Conservation (phyloP, 2,329 filamentous ascomycete genomes). For the Monosporascus sp. region DNA sequence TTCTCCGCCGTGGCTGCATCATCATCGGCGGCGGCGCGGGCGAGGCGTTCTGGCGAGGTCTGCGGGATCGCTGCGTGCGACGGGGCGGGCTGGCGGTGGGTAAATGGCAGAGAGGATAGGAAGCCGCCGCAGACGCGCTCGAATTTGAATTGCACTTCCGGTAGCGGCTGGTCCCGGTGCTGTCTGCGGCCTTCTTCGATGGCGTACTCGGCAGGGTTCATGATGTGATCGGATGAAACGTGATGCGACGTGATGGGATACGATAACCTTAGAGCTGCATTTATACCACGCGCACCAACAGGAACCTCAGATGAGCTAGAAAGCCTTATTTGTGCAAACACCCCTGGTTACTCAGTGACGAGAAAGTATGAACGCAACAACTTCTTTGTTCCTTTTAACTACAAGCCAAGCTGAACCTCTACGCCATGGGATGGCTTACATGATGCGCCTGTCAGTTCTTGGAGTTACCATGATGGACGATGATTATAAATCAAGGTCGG, state of each 20-base stretch:
- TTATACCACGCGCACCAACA: no score
- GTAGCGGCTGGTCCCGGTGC: background rate
- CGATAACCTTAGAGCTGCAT: background rate
- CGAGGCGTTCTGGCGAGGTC: constrained; percentile 34
- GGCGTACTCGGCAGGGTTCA: background rate
- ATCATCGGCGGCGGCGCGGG: constrained; percentile 22
- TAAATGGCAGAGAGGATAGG: background rate
- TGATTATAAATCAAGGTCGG: no score
- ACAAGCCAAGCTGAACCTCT: no score
- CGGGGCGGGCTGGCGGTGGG: constrained; percentile 1
- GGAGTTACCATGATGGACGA: no score
- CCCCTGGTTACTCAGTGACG: no score
- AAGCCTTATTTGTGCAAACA: no score
- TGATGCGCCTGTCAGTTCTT: no score
- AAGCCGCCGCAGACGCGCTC: background rate
- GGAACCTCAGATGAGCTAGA: no score
- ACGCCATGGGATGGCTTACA: no score
- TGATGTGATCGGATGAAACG: background rate
- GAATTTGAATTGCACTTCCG: background rate
- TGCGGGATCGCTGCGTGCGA: constrained; percentile 26
- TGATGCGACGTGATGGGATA: background rate
- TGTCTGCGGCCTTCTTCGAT: background rate
- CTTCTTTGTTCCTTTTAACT: no score
- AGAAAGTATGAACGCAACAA: no score
- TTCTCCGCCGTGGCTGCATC: constrained; percentile 9